These are phyloP conservation scores for Strombidium stylifer DNA, from an alignment of 73 alveolate species.

Conservation along the genomic window DNA sequence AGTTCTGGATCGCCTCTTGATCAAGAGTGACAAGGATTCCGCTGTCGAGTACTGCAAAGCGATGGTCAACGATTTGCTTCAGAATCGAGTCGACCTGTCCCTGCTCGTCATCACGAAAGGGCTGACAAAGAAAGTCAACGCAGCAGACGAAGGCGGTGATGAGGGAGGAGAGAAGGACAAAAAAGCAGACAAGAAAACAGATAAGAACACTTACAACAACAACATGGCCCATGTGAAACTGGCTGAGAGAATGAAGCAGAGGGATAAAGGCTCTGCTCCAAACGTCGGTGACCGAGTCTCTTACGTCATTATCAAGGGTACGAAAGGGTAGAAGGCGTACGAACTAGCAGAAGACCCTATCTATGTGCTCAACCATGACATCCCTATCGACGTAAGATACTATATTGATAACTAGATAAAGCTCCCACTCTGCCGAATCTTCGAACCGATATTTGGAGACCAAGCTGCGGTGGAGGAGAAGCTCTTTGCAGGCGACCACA, in stretches of 20 bases:
- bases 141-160: conserved; percentile 48
- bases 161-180: conserved; percentile 42
- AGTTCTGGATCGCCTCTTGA: conserved; percentile 72
- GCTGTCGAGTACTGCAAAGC: conserved; percentile 87
- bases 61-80: conserved; percentile 92
- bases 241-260: conserved; percentile 98
- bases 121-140: conserved; percentile 80
- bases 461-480: conserved; percentile 83
- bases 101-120: conserved; percentile 97
- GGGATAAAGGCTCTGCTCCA: conserved; percentile 94
- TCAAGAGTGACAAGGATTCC: conserved; percentile 74
- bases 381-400: conserved; percentile 96
- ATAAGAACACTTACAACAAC: conserved; percentile 61
- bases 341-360: conserved; percentile 99
- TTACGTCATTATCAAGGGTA: conserved; percentile 96
- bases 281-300: conserved; percentile 98
- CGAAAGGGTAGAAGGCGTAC: conserved; percentile 87
- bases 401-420: conserved; percentile 97
- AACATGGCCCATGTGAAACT: conserved; percentile 99
- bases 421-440: conserved; percentile 95
- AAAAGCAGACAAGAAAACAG: conserved; percentile 16
- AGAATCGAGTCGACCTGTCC: conserved; percentile 97
- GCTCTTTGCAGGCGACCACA: conserved; percentile 61
- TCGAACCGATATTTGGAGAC: conserved; percentile 88
- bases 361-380: conserved; percentile 94